phyloP scores from a whole-genome alignment of 2,329 filamentous ascomycete genomes.

The Alternaria dauci region DNA sequence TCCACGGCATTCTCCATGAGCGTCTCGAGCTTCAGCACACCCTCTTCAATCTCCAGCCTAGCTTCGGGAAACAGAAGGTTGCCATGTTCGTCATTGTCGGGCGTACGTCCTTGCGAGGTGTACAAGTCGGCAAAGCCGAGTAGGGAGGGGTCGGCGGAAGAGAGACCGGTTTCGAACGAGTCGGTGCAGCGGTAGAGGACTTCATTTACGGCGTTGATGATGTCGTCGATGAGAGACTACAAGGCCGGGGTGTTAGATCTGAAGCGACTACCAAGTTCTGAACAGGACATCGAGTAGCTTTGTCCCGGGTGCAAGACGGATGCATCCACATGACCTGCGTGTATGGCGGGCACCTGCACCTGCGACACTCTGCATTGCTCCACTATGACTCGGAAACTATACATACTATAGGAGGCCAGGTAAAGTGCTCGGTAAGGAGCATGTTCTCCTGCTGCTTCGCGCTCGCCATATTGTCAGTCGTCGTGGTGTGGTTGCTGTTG shows the following conservation, averaged over 20 bases:
- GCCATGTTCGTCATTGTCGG: slow-evolving; percentile 53
- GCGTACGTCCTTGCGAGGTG: slow-evolving; percentile 57
- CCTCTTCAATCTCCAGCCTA: slow-evolving; percentile 82
- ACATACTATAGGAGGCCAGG: slow-evolving; percentile 87
- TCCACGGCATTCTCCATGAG: slow-evolving; percentile 60
- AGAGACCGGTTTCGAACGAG: slow-evolving; percentile 83
- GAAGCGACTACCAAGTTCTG: not conserved
- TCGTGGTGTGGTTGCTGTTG: slow-evolving; percentile 10
- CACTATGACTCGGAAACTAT: not conserved
- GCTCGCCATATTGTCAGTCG: slow-evolving; percentile 50
- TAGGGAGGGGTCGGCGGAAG: slow-evolving; percentile 73
- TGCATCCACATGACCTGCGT: not conserved
- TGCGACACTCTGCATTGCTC: not conserved
- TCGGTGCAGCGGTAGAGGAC: slow-evolving; percentile 89
- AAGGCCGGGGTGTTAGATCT: not conserved
- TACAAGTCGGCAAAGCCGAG: slow-evolving; percentile 76
- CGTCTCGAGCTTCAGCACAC: slow-evolving; percentile 63
- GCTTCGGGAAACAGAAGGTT: slow-evolving; percentile 58
- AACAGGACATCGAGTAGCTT: not conserved
- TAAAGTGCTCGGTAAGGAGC: slow-evolving; percentile 93
- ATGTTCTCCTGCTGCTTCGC: slow-evolving; percentile 59
- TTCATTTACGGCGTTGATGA: slow-evolving; percentile 96
- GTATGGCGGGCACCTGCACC: slow-evolving; percentile 14
- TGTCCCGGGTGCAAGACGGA: not conserved
- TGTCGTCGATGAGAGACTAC: slow-evolving; percentile 93